Conservation (phyloP, 1,284 basidiomycete species). For the Marasmius fiardii region DNA sequence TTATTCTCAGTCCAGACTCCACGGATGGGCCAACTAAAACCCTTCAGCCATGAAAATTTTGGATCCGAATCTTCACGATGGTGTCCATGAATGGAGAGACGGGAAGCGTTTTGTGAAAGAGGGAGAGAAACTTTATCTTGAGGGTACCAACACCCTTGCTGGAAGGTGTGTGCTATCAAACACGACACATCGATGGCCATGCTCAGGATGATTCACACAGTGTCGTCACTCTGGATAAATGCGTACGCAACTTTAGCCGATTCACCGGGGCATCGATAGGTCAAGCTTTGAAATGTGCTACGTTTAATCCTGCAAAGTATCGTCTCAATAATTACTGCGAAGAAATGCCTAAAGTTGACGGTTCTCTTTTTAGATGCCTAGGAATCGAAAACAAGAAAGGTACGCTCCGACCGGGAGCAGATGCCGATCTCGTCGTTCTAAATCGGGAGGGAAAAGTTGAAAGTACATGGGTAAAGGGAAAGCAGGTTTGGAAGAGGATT, state of each 20-base stretch:
- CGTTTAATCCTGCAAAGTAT: slow-evolving; percentile 76
- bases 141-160: slow-evolving; percentile 84
- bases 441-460: slow-evolving; percentile 66
- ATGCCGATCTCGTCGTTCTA: slow-evolving; percentile 81
- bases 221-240: slow-evolving; percentile 72
- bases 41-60: slow-evolving; percentile 78
- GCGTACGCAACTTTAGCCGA: slow-evolving; percentile 77
- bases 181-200: slow-evolving; percentile 2
- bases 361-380: slow-evolving; percentile 49
- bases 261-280: slow-evolving; percentile 83
- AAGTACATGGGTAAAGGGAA: slow-evolving; percentile 80
- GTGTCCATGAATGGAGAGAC: slow-evolving; percentile 85
- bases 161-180: slow-evolving; percentile 53
- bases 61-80: slow-evolving; percentile 81
- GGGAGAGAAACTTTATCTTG: slow-evolving; percentile 78
- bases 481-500: slow-evolving; percentile 55
- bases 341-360: slow-evolving; percentile 2
- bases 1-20: neutral
- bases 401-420: slow-evolving; percentile 72
- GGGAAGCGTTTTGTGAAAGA: slow-evolving; percentile 76
- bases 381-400: slow-evolving; percentile 80
- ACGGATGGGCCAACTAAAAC: slow-evolving; percentile 5
- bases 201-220: slow-evolving; percentile 9
- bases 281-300: slow-evolving; percentile 83
- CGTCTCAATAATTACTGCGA: slow-evolving; percentile 17